phyloP scores from a whole-genome alignment of 495 filamentous ascomycete species.

The Sabuloglossum arenarium region DNA sequence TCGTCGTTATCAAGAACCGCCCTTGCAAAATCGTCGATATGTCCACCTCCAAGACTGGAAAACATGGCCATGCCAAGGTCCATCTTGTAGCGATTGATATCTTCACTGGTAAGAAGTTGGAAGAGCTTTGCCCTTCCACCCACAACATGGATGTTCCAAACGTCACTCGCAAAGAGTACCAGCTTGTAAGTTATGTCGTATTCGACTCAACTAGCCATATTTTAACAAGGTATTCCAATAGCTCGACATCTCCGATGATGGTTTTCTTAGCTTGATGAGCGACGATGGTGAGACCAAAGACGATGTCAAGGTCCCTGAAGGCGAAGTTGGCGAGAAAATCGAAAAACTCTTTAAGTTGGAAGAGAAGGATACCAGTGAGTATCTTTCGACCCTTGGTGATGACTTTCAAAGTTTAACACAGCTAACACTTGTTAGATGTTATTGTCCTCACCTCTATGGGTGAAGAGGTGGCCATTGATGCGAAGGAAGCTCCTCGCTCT shows the following conservation, averaged over 20 bases:
- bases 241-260: conserved; percentile 79
- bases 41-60: conserved; percentile 99
- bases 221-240: conserved; percentile 17
- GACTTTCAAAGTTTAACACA: background rate
- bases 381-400: background rate
- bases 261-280: conserved; percentile 74
- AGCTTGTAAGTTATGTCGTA: conserved; percentile 46
- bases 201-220: background rate
- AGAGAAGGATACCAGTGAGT: conserved; percentile 64
- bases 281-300: conserved; percentile 69
- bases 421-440: conserved; percentile 36
- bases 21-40: conserved; percentile 99
- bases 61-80: conserved; percentile 99
- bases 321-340: conserved; percentile 69
- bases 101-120: conserved; percentile 98
- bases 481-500: conserved; percentile 62
- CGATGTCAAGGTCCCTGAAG: conserved; percentile 87
- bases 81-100: conserved; percentile 94
- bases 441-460: conserved; percentile 88
- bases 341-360: conserved; percentile 50
- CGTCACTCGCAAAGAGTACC: conserved; percentile 75
- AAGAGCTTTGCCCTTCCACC: conserved; percentile 98
- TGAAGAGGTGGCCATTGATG: conserved; percentile 79
- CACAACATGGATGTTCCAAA: conserved; percentile 99
- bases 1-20: conserved; percentile 92